Evolutionary conservation across 768 basidiomycete genomes (phyloP).

Genomic region (Lentinula boryana): DNA sequence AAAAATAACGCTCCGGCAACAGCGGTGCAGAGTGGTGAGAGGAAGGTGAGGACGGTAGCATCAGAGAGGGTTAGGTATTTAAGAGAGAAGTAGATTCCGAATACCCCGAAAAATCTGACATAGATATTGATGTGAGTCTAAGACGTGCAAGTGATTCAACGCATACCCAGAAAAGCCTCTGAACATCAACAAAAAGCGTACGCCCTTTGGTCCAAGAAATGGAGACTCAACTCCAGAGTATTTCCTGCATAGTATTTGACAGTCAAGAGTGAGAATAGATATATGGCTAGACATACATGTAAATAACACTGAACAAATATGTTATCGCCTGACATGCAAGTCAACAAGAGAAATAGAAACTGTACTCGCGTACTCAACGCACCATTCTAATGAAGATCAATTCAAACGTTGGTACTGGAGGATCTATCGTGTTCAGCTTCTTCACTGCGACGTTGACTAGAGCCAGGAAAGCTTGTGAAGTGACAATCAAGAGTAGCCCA

Average conservation of each 20-base stretch:
- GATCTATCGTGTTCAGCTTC: constrained; percentile 48
- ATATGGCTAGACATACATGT: constrained; percentile 30
- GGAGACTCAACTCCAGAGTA: constrained; percentile 40
- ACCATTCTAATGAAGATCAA: constrained; percentile 56
- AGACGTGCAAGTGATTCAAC: not conserved
- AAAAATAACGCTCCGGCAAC: constrained; percentile 57
- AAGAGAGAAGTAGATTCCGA: constrained; percentile 65
- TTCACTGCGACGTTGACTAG: constrained; percentile 62
- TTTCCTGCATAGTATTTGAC: constrained; percentile 18
- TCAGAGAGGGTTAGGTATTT: constrained; percentile 76
- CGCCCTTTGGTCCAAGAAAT: constrained; percentile 48
- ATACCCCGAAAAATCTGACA: constrained; percentile 60
- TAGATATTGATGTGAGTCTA: constrained; percentile 5
- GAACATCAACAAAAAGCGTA: constrained; percentile 37
- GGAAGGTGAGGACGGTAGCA: constrained; percentile 70
- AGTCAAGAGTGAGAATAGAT: constrained; percentile 1
- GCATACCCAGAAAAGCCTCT: constrained; percentile 47
- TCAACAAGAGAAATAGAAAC: not conserved
- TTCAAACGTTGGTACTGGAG: constrained; percentile 53
- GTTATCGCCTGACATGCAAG: constrained; percentile 37
- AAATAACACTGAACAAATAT: constrained; percentile 41
- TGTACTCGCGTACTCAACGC: not conserved
- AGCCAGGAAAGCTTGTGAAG: constrained; percentile 54
- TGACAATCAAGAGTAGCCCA: constrained; percentile 55
- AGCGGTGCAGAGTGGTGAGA: constrained; percentile 61